Conservation (phyloP, 148 eudicot genomes). For the Salicornia ramosissima region DNA sequence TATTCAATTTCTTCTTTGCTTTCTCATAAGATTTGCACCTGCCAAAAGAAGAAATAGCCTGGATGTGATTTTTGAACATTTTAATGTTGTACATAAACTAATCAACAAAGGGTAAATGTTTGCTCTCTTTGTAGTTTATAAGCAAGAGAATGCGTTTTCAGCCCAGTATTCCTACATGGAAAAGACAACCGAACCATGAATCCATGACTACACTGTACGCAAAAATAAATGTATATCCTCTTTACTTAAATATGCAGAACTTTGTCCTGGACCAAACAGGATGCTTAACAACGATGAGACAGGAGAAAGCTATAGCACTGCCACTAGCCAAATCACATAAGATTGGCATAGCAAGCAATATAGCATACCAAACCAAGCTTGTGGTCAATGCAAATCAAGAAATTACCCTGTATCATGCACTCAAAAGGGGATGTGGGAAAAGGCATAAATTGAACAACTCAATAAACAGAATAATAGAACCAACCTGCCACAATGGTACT, state of each 20-base stretch:
- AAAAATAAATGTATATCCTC: background rate
- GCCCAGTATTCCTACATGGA: background rate
- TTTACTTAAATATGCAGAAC: background rate
- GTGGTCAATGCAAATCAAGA: background rate
- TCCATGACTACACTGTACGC: background rate
- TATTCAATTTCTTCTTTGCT: constrained; percentile 74
- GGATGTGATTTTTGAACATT: background rate
- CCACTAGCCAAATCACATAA: background rate
- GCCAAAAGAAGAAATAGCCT: constrained; percentile 13
- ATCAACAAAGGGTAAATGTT: background rate
- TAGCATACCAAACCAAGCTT: background rate
- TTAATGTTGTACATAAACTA: background rate
- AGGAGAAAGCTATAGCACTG: background rate
- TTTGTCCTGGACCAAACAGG: background rate
- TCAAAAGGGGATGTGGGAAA: background rate
- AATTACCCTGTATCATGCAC: background rate
- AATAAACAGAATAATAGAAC: constrained; percentile 18
- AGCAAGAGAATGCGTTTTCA: background rate
- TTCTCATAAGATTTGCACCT: constrained; percentile 82
- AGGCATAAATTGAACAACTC: background rate
- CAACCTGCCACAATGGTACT: constrained; percentile 79
- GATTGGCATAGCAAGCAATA: background rate
- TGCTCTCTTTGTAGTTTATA: background rate
- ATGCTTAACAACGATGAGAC: background rate
- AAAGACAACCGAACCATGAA: background rate